A percentile compares a stretch with the other conserved stretches of the same genome.
phyloP scores from a whole-genome alignment of 352 stramenopile species.

The Phytophthora cryptogea region DNA sequence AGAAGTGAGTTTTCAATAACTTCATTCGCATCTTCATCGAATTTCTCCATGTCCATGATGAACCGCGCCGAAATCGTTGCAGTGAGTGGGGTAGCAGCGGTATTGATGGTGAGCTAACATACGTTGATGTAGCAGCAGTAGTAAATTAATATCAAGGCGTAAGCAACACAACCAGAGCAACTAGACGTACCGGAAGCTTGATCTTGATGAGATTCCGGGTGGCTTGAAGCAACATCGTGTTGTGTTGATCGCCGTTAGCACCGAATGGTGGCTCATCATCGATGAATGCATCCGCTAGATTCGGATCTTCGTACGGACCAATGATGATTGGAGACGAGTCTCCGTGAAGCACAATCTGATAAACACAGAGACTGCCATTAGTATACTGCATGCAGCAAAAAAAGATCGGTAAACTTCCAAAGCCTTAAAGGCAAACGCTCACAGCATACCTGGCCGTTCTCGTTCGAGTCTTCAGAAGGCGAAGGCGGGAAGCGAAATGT shows the following conservation, averaged over 20 bases:
- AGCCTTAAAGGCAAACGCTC: conserved; percentile 1
- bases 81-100: neutral
- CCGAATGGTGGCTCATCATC: conserved; percentile 31
- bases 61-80: conserved; percentile 44
- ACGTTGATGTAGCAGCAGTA: neutral
- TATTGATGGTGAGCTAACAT: conserved; percentile 27
- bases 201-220: conserved; percentile 61
- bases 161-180: neutral
- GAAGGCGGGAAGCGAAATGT: conserved; percentile 36
- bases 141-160: neutral
- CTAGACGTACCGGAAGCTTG: conserved; percentile 43
- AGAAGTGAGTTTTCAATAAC: conserved; percentile 60
- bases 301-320: conserved; percentile 85
- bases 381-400: neutral
- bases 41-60: conserved; percentile 67
- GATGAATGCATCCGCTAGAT: conserved; percentile 70
- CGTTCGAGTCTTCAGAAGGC: neutral
- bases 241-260: conserved; percentile 30
- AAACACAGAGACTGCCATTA: neutral
- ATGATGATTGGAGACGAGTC: conserved; percentile 67
- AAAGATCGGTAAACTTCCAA: too few relatives aligned
- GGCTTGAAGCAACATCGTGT: conserved; percentile 59
- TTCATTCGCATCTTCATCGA: conserved; percentile 63
- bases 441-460: conserved; percentile 43
- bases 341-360: conserved; percentile 49